A percentile compares a stretch with the other conserved stretches of the same genome.
Evolutionary conservation across 2,329 filamentous ascomycete genomes (phyloP).

Genomic region (Nemania abortiva): DNA sequence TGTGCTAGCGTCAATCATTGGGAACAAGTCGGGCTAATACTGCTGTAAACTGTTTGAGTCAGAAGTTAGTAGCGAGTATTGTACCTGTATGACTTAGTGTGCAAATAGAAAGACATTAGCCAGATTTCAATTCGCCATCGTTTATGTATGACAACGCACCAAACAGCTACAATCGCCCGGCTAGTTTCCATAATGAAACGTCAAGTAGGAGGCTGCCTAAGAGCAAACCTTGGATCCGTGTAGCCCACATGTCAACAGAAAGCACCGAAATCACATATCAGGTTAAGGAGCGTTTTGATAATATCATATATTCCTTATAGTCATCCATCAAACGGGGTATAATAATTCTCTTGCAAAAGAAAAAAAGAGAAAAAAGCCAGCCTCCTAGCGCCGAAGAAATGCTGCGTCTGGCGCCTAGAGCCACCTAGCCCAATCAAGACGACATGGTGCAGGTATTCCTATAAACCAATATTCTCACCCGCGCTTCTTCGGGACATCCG

Average conservation of each 20-base stretch:
- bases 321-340: conserved; percentile 37
- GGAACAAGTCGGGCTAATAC: conserved; percentile 3
- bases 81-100: too few relatives aligned
- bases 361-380: conserved; percentile 2
- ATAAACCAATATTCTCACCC: conserved; percentile 22
- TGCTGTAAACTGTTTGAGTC: too few relatives aligned
- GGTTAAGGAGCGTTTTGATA: background rate
- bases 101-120: too few relatives aligned
- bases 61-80: too few relatives aligned
- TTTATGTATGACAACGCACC: too few relatives aligned
- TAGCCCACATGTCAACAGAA: too few relatives aligned
- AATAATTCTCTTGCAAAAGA: conserved; percentile 29
- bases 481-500: background rate
- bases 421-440: conserved; percentile 28
- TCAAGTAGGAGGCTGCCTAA: too few relatives aligned
- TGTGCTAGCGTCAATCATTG: conserved; percentile 17
- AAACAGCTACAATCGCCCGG: too few relatives aligned
- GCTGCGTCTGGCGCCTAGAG: conserved; percentile 1
- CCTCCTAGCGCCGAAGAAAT: conserved; percentile 24
- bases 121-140: too few relatives aligned
- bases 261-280: too few relatives aligned
- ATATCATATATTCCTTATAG: conserved; percentile 26
- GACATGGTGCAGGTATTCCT: conserved; percentile 6
- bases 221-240: too few relatives aligned
- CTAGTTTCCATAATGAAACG: too few relatives aligned